Percentiles rank a stretch among this genome's conserved stretches.
These are phyloP conservation scores for Besnoitia besnoiti DNA, from an alignment of 169 alveolate genomes.

Conservation along the genomic window DNA sequence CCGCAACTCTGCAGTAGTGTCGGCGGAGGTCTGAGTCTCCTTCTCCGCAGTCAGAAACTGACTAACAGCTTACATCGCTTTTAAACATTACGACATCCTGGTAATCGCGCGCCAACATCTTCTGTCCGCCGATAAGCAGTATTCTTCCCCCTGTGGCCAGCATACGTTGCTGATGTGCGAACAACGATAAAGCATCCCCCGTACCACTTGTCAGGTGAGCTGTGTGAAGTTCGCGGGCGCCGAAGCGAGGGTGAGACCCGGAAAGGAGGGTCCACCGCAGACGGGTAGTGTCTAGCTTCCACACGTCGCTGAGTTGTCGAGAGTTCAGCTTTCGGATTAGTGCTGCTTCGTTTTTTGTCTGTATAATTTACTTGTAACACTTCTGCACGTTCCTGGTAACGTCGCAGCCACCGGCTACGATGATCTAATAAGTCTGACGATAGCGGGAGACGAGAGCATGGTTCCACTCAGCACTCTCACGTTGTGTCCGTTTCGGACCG, in stretches of 20 bases:
- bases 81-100: slow-evolving; percentile 33
- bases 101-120: slow-evolving; percentile 51
- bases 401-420: slow-evolving; percentile 64
- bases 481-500: slow-evolving; percentile 54
- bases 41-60: background rate
- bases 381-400: slow-evolving; percentile 56
- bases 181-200: background rate
- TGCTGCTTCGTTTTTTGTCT: background rate
- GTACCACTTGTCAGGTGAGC: slow-evolving; percentile 31
- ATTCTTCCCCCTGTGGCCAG: slow-evolving; percentile 44
- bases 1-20: slow-evolving; percentile 44
- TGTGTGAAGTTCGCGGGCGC: slow-evolving; percentile 50
- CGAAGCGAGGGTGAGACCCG: slow-evolving; percentile 40
- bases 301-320: slow-evolving; percentile 45
- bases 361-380: slow-evolving; percentile 56
- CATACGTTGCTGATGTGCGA: background rate
- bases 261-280: slow-evolving; percentile 57
- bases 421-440: background rate
- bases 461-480: slow-evolving; percentile 15
- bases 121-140: slow-evolving; percentile 57
- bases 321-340: no score
- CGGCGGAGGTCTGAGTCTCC: background rate
- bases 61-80: slow-evolving; percentile 18
- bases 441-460: background rate
- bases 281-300: slow-evolving; percentile 47